A percentile compares a stretch with the other conserved stretches of the same genome.
Evolutionary conservation across 2,329 filamentous ascomycete genomes (phyloP).

Genomic region (Xylaria sp.): DNA sequence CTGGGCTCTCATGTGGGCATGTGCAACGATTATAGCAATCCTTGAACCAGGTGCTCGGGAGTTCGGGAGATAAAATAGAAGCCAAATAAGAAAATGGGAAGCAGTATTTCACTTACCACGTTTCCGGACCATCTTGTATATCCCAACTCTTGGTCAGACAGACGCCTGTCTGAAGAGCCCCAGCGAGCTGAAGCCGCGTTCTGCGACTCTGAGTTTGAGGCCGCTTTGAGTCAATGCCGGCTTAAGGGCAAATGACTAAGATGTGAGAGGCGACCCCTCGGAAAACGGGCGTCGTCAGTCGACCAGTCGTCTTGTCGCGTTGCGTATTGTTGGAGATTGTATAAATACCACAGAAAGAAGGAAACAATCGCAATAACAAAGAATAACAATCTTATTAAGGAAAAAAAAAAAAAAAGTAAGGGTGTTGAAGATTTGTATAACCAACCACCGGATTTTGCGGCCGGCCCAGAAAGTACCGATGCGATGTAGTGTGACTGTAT

Average conservation of each 20-base stretch:
- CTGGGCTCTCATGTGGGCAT: constrained; percentile 7
- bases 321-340: neutral
- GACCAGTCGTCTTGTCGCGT: constrained; percentile 7
- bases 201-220: constrained; percentile 14
- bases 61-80: constrained; percentile 15
- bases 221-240: constrained; percentile 12
- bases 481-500: constrained; percentile 17
- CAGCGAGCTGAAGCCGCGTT: constrained; percentile 14
- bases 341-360: constrained; percentile 15
- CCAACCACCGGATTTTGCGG: constrained; percentile 18
- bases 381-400: neutral
- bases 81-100: constrained; percentile 13
- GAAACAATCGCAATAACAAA: neutral
- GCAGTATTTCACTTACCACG: constrained; percentile 53
- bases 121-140: constrained; percentile 58
- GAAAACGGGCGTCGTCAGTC: constrained; percentile 8
- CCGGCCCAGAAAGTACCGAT: constrained; percentile 10
- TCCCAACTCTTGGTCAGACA: constrained; percentile 12
- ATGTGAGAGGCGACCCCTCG: neutral
- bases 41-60: constrained; percentile 15
- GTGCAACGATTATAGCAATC: constrained; percentile 26
- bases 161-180: constrained; percentile 18
- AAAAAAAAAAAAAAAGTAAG: neutral
- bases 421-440: constrained; percentile 11
- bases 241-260: neutral